phyloP scores from a whole-genome alignment of 768 basidiomycete genomes.

The Termitomyces bulborhizus region DNA sequence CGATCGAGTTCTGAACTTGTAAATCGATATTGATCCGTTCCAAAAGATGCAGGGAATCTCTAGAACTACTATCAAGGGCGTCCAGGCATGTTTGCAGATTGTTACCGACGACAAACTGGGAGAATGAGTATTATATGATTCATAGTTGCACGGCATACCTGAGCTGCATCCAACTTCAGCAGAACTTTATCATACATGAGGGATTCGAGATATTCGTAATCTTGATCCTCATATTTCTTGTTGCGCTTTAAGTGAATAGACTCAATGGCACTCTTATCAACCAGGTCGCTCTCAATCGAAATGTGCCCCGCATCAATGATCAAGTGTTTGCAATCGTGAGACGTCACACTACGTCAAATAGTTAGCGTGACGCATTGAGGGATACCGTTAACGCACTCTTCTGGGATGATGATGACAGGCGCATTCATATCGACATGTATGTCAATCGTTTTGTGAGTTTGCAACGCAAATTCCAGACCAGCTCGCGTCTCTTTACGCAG shows the following conservation, averaged over 20 bases:
- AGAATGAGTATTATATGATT: slow-evolving; percentile 24
- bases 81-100: slow-evolving; percentile 76
- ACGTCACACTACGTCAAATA: slow-evolving; percentile 53
- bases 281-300: slow-evolving; percentile 85
- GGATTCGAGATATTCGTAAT: slow-evolving; percentile 79
- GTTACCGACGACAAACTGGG: slow-evolving; percentile 86
- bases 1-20: slow-evolving; percentile 87
- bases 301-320: slow-evolving; percentile 97
- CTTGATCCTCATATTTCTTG: slow-evolving; percentile 80
- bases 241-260: slow-evolving; percentile 79
- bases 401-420: slow-evolving; percentile 94
- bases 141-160: slow-evolving; percentile 45
- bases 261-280: slow-evolving; percentile 72
- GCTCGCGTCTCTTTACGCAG: slow-evolving; percentile 91
- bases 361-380: slow-evolving; percentile 1
- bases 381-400: slow-evolving; percentile 51
- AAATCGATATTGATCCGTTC: slow-evolving; percentile 91
- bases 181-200: slow-evolving; percentile 93
- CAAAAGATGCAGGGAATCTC: slow-evolving; percentile 72
- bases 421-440: slow-evolving; percentile 96
- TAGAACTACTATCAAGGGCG: slow-evolving; percentile 57
- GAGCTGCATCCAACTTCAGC: slow-evolving; percentile 80
- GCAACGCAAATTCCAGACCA: slow-evolving; percentile 88
- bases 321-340: slow-evolving; percentile 73
- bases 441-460: slow-evolving; percentile 93